Evolutionary conservation across 2,329 filamentous ascomycete genomes (phyloP), one percentile per base, ranked within the genome.

Genomic region (Penicillium sclerotigenum): DNA sequence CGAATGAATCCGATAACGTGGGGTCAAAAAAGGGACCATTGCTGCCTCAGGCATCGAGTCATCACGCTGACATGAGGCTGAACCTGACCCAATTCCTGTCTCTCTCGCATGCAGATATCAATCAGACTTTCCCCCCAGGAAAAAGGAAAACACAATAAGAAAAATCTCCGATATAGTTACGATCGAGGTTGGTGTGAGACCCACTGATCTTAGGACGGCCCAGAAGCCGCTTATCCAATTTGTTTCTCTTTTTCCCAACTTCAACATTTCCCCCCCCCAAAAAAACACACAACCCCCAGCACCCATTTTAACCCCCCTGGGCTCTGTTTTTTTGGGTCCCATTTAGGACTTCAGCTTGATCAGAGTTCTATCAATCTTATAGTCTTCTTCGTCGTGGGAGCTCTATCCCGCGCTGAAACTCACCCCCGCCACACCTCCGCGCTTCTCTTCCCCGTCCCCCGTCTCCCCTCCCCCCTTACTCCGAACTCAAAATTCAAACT

Each of bases 241-340:
- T 64, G 62, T 61, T 61, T 64, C 60, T 64, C 59, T 63, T 64
- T 64, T 64, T 64, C 60, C 56, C 57, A 57, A 60, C 57, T 61
- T 54, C 54, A 56, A 51, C 43, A 47, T 40, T 41, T 47, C 52
- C 45, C 50, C 56, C 50, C 34, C 50, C 52, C 50, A 46, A 52
- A 47, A 46, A 52, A 47, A 57, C 58, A 61, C 56, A 58, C 57
- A 56, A 59, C 54, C 20, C 28, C 18, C 57, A 46, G 54, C 47
- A 42, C 34, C 37, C 33, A 38, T 43, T 41, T 43, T 45, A 38
- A 38, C 38, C 24, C n/a, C 13, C 22, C 36, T 54, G 52, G 28
- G 24, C 20, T 40, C 26, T 14, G n/a, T 42, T 52, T 33, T 53
- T 24, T 38, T 55, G n/a, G 1, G 16, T 43, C 14, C 5, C 24